These are phyloP conservation scores for Sclerotinia spermophila DNA, from an alignment of 2,329 filamentous ascomycete genomes.

Conservation along the genomic window DNA sequence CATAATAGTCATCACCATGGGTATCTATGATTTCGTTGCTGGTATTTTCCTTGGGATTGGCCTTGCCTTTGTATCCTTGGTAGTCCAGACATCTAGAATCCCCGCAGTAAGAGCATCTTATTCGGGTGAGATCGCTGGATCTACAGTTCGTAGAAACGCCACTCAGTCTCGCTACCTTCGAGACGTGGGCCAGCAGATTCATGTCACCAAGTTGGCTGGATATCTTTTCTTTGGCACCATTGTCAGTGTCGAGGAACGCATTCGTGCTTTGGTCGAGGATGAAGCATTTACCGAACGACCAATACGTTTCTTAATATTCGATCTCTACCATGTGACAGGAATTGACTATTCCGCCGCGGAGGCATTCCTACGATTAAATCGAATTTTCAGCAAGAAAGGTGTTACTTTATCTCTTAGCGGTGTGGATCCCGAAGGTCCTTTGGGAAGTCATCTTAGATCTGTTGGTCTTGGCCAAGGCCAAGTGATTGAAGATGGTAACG, in stretches of 20 bases:
- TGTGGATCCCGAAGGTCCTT: slow-evolving; percentile 68
- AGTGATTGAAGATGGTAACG: slow-evolving; percentile 51
- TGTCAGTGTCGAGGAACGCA: slow-evolving; percentile 86
- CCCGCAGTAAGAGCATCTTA: slow-evolving; percentile 89
- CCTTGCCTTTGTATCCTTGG: slow-evolving; percentile 84
- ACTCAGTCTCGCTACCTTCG: slow-evolving; percentile 84
- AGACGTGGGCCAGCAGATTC: slow-evolving; percentile 82
- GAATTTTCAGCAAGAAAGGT: slow-evolving; percentile 71
- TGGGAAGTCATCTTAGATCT: slow-evolving; percentile 75
- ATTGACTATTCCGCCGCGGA: slow-evolving; percentile 96
- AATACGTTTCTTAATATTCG: slow-evolving; percentile 85
- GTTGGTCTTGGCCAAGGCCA: slow-evolving; percentile 67
- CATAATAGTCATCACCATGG: slow-evolving; percentile 91
- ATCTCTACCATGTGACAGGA: slow-evolving; percentile 84
- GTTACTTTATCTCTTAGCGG: slow-evolving; percentile 82
- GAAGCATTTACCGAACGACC: slow-evolving; percentile 73
- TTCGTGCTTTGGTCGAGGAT: slow-evolving; percentile 77
- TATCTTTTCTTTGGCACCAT: slow-evolving; percentile 99
- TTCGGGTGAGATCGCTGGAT: slow-evolving; percentile 82
- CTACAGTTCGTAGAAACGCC: slow-evolving; percentile 86
- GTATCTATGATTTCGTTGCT: slow-evolving; percentile 91
- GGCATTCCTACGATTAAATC: slow-evolving; percentile 88
- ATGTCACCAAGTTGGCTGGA: slow-evolving; percentile 85
- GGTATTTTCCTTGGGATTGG: slow-evolving; percentile 91
- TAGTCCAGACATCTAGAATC: slow-evolving; percentile 85